Evolutionary conservation across 352 stramenopile genomes (phyloP).

Genomic region (Phytophthora megakarya): DNA sequence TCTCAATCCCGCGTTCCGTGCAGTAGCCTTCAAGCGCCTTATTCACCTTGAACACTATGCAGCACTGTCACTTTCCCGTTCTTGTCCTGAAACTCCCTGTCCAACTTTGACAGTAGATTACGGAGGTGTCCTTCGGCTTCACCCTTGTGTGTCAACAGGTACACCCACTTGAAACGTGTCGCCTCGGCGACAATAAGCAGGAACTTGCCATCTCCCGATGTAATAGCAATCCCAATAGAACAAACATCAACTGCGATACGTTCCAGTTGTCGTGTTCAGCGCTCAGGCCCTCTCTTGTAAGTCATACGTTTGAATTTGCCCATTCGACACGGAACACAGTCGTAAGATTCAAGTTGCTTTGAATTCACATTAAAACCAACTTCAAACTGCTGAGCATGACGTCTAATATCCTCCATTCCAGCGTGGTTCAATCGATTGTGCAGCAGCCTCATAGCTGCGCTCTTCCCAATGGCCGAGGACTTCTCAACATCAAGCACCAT

Average conservation of each 20-base stretch:
- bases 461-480: not conserved
- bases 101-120: conserved; percentile 5
- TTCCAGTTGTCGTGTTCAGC: not conserved
- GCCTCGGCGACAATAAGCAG: conserved; percentile 24
- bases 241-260: conserved; percentile 10
- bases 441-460: conserved; percentile 3
- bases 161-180: conserved; percentile 21
- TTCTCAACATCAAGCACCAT: conserved; percentile 14
- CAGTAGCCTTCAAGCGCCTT: conserved; percentile 9
- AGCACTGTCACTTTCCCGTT: not conserved
- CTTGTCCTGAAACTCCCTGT: conserved; percentile 9
- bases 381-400: not conserved
- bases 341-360: conserved; percentile 3
- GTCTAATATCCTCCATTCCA: conserved; percentile 14
- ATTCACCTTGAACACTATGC: conserved; percentile 13
- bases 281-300: not conserved
- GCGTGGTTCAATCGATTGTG: conserved; percentile 12
- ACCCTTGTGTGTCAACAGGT: not conserved
- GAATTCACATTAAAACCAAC: conserved; percentile 19
- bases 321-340: conserved; percentile 18
- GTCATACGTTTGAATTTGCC: conserved; percentile 9
- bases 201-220: conserved; percentile 12
- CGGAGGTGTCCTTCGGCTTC: conserved; percentile 3
- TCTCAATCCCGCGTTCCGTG: conserved; percentile 11
- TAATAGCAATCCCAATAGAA: not conserved